Evolutionary conservation across 768 basidiomycete genomes (phyloP), one percentile per base, ranked within the genome.

Genomic region (Cytidiella melzeri): DNA sequence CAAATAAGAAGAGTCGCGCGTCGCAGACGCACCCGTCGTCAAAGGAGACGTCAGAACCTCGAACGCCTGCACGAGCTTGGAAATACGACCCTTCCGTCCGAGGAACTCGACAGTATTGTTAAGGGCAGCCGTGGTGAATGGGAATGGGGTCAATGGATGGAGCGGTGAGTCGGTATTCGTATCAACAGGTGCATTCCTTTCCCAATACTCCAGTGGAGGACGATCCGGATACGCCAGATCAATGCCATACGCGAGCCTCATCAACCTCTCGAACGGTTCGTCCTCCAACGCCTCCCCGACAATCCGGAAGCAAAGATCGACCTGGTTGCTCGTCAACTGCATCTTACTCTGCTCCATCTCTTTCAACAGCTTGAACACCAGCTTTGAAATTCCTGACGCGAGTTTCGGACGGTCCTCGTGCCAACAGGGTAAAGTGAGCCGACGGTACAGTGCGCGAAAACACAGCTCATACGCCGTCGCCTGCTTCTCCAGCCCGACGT

Each of bases 31-130:
- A 38, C 74, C 71, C 51, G 68, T 64, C 10, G 84, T 81, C 24
- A 89, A 71, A 13, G 86, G 85, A 42, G 80, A 74, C 0, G 88
- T 87, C 50, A 90, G 77, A 24, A 86, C 80, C 56, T 91, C 89
- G 58, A 90, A 92, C 1, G 83, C 74, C 58, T 81, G 79, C 4
- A 91, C 75, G 61, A 92, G 74, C 56, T 77, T 81, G 3, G 84
- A 80, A 34, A 86, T 64, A 46, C 81, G 67, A 11, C 79, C 75
- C 15, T 73, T 58, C 7, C 74, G 73, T 12, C 87, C 87, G 7
- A 89, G 74, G 57, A 82, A 73, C 50, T 88, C 84, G 54, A 92
- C 67, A 41, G 79, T 79, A 15, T 81, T 84, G 64, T 89, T 88
- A 36, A 92, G 76, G 1, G 84, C 79, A 18, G 76, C 62, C 5